These are phyloP conservation scores for Mycotypha africana DNA, from an alignment of 371 early-diverging fungal species.

Conservation along the genomic window DNA sequence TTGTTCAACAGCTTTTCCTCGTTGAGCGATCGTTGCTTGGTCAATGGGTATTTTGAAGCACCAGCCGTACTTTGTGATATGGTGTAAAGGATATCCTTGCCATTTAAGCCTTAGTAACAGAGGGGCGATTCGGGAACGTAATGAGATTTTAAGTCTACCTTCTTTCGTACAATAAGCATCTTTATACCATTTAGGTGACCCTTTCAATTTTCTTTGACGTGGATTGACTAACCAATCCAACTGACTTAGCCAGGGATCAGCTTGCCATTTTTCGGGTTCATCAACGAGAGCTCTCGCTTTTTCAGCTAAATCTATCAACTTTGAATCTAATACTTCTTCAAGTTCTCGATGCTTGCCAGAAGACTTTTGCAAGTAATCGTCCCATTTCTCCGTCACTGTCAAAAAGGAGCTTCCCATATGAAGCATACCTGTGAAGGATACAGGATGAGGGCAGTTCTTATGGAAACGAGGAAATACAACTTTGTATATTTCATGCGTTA, in stretches of 20 bases:
- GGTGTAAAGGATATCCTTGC: conserved; percentile 78
- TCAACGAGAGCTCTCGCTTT: conserved; percentile 48
- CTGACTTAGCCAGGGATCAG: conserved; percentile 83
- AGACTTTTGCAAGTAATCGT: conserved; percentile 52
- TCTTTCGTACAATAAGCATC: conserved; percentile 65
- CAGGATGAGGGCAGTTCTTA: conserved; percentile 88
- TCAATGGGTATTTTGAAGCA: conserved; percentile 56
- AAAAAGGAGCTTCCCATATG: conserved; percentile 86
- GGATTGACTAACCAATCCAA: conserved; percentile 77
- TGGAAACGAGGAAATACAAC: conserved; percentile 67
- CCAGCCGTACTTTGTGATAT: conserved; percentile 72
- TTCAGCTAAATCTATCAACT: conserved; percentile 63
- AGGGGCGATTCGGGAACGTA: conserved; percentile 75
- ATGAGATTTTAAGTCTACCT: conserved; percentile 56
- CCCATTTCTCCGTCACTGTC: conserved; percentile 79
- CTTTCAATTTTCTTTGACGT: conserved; percentile 50
- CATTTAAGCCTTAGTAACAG: conserved; percentile 81
- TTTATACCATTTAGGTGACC: conserved; percentile 86
- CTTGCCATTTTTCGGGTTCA: conserved; percentile 25
- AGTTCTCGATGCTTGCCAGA: conserved; percentile 54
- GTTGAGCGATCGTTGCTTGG: conserved; percentile 10
- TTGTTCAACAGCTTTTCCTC: conserved; percentile 12
- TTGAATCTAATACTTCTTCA: conserved; percentile 49
- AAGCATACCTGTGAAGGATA: conserved; percentile 88
- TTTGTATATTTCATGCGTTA: conserved; percentile 73